These are phyloP conservation scores for Chrysopogon serrulatus DNA, from an alignment of 176 grass and related monocot genomes.

Conservation along the genomic window DNA sequence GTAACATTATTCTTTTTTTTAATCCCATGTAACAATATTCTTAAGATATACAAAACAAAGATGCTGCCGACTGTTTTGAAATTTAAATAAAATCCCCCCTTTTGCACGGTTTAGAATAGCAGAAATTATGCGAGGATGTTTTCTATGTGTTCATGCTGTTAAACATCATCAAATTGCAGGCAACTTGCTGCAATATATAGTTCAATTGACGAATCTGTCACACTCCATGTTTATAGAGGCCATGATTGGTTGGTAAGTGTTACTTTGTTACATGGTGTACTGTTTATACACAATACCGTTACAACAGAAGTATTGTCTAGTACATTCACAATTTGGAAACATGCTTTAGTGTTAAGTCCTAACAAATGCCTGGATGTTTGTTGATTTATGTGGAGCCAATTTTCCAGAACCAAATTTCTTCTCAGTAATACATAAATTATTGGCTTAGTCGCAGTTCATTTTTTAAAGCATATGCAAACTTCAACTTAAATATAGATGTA, in stretches of 20 bases:
- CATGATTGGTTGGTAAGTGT: slow-evolving; percentile 70
- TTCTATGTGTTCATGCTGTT: not conserved
- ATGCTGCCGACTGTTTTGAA: not conserved
- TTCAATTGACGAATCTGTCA: slow-evolving; percentile 58
- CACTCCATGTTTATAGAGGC: slow-evolving; percentile 79
- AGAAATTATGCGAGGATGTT: not conserved
- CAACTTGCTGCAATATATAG: slow-evolving; percentile 48
- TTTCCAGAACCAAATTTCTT: not conserved
- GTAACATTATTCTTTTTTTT: not conserved
- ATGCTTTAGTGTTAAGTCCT: not conserved
- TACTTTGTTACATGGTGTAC: not conserved
- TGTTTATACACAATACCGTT: not conserved
- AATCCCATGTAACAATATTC: not conserved
- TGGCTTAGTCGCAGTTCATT: not conserved
- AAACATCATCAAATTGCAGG: slow-evolving; percentile 37
- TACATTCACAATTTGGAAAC: not conserved
- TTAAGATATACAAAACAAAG: not conserved
- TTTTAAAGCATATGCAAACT: not conserved
- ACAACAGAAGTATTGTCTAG: not conserved
- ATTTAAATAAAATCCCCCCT: not conserved
- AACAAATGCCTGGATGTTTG: not conserved
- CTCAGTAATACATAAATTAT: not conserved
- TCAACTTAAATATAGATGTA: not conserved
- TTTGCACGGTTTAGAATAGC: not conserved
- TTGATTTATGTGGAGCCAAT: not conserved